Base-by-base conservation (phyloP, 345 rosid genomes). In the Salix brachista region DNA sequence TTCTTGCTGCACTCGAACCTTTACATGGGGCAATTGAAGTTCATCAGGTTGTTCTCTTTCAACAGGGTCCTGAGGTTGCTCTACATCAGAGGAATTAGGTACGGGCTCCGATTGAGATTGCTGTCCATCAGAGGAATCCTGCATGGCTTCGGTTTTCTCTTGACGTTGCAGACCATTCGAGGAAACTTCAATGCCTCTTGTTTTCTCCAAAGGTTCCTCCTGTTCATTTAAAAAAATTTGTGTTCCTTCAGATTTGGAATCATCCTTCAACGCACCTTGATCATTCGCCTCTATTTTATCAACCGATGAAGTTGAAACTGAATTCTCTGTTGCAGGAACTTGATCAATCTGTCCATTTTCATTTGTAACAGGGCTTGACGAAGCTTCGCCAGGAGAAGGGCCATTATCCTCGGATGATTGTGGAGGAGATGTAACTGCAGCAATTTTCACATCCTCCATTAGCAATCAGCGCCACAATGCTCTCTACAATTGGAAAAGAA, bases 371-470 rank as follows among this genome's bases (percentile, higher is more conserved):
- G 37, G 23, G 60, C 7, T 75, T 1, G 32, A 26, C 58, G 86
- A 72, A 70, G 77, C 52, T 37, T 70, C 77, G 56, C 4, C 28
- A 23, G 83, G 36, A 58, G 75, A 37, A 69, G 28, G 64, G 75
- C 41, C 67, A 37, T 23, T 77, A 72, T 76, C 62, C 62, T 71
- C 52, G 16, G 79, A 19, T 26, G 75, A 37, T 67, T 70, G 84
- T 46, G 71, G 77, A 81, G 86, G 81, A 74, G 83, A 79, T 34
- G 58, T 28, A 39, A 26, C 80, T 68, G 80, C 86, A 77, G 72
- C 30, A 54, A 76, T 26, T 78, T 82, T 81, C 48, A 74, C 84
- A 72, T 83, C 87, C 83, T 87, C 92, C 92, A 91, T 90, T 75
- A 18, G 34, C 50, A 65, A 79, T 70, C 70, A 66, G 70, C 14